Conservation (phyloP, 2,329 filamentous ascomycete genomes). For the Ampelomyces quisqualis region DNA sequence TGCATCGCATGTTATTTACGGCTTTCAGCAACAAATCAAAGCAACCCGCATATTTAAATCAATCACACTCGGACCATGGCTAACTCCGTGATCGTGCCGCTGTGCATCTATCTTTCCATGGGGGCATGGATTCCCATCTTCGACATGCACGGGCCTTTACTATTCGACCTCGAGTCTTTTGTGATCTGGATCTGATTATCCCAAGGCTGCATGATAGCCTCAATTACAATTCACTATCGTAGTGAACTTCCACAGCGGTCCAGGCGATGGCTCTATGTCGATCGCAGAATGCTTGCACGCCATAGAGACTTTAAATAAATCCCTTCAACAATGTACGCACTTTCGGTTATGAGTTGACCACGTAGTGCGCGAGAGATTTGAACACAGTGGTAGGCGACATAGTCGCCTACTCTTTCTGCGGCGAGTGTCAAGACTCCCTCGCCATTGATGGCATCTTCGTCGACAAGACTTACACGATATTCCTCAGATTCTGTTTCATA, state of each 20-base stretch:
- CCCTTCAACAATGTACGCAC: slow-evolving; percentile 51
- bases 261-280: slow-evolving; percentile 47
- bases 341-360: slow-evolving; percentile 54
- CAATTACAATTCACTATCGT: slow-evolving; percentile 53
- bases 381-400: slow-evolving; percentile 43
- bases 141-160: slow-evolving; percentile 40
- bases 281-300: slow-evolving; percentile 49
- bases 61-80: slow-evolving; percentile 21
- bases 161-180: not conserved
- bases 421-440: slow-evolving; percentile 41
- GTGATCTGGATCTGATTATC: slow-evolving; percentile 12
- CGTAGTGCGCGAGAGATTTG: slow-evolving; percentile 44
- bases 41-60: too few relatives aligned
- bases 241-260: slow-evolving; percentile 53
- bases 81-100: slow-evolving; percentile 48
- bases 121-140: slow-evolving; percentile 51
- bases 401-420: slow-evolving; percentile 50
- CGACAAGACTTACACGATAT: slow-evolving; percentile 45
- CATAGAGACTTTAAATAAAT: slow-evolving; percentile 46
- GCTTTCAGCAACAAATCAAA: too few relatives aligned
- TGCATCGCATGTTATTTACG: too few relatives aligned
- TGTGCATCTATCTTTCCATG: slow-evolving; percentile 53
- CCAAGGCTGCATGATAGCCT: slow-evolving; percentile 35
- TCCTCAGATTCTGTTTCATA: slow-evolving; percentile 19
- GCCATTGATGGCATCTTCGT: slow-evolving; percentile 53